phyloP scores from a whole-genome alignment of 352 stramenopile genomes.

The Pythium biforme region DNA sequence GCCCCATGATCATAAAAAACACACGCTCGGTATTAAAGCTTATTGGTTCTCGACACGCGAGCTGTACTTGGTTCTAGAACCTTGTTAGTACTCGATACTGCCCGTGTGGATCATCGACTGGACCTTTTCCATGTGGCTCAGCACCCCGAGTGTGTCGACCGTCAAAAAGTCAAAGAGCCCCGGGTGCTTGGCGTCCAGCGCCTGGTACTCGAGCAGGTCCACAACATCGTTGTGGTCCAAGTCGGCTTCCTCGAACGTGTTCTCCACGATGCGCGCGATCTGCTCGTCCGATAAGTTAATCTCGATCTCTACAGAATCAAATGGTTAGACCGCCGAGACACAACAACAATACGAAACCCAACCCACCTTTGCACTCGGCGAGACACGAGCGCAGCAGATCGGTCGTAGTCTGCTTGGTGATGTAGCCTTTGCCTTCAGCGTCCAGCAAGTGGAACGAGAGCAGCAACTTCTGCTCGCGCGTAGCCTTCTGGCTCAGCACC shows the following conservation, averaged over 20 bases:
- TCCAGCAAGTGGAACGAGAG: slow-evolving; percentile 85
- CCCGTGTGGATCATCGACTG: slow-evolving; percentile 57
- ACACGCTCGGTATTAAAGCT: slow-evolving; percentile 8
- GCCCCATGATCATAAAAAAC: background rate
- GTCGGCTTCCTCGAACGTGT: slow-evolving; percentile 83
- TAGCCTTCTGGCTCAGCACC: slow-evolving; percentile 82
- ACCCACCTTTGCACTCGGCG: slow-evolving; percentile 73
- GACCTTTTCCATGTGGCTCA: slow-evolving; percentile 83
- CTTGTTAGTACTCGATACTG: slow-evolving; percentile 21
- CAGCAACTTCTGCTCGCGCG: slow-evolving; percentile 84
- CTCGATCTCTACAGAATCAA: slow-evolving; percentile 52
- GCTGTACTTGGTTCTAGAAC: background rate
- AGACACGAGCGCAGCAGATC: slow-evolving; percentile 82
- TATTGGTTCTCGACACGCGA: background rate
- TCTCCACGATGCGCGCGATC: slow-evolving; percentile 76
- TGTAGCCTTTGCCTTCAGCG: slow-evolving; percentile 73
- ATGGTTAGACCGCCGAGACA: background rate
- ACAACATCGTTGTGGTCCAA: slow-evolving; percentile 74
- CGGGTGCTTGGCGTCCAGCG: slow-evolving; percentile 78
- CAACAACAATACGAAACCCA: slow-evolving; percentile 2
- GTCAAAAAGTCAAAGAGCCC: slow-evolving; percentile 86
- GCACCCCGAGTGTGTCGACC: slow-evolving; percentile 77
- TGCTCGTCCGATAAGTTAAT: slow-evolving; percentile 77
- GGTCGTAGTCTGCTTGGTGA: slow-evolving; percentile 82
- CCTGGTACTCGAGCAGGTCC: slow-evolving; percentile 79